Evolutionary conservation across 2,329 filamentous ascomycete genomes (phyloP), one percentile per base, ranked within the genome.

Genomic region (Neonectria ditissima): DNA sequence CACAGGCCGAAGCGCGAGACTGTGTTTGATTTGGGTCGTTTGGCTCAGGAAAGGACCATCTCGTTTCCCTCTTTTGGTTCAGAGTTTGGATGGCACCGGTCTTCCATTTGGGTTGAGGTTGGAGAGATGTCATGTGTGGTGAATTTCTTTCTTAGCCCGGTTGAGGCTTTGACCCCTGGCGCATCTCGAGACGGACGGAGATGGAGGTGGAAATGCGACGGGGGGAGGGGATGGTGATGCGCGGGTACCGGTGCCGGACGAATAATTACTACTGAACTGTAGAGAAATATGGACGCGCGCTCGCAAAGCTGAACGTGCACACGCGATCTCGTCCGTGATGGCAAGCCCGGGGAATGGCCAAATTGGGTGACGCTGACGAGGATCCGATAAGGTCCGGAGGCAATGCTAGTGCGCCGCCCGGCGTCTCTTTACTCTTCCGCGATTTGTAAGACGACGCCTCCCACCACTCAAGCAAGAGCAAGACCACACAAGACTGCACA

Each of bases 341-440:
- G 54, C 48, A 41, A 41, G 32, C 43, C 48, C 54, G 41, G 55
- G 55, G 55, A 65, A 68, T 66, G 68, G 60, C 52, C 56, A 62
- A 43, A 58, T 60, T 66, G 51, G 54, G 56, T 50, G 52, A 59
- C 51, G 39, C 50, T 55, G 54, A 54, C 50, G 62, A 59, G 56
- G 67, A 69, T 61, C 55, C 67, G 62, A 69, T 65, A 55, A 55
- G 54, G 67, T 55, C 58, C 61, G 61, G 62, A 63, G 62, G 67
- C 48, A 51, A 30, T 26, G 37, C 56, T 72, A 72, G 69, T 62
- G 69, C 59, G 45, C 52, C 61, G 66, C 51, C 62, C 66, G 61
- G 51, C 45, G 16, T 53, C 43, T 62, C 24, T 39, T 34, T 16
- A 24, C 20, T 24, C 37, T 9, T 53, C 32, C 22, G 24, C 50